Conservation (phyloP, 2,329 filamentous ascomycete genomes). For the Kalmusia sp. region DNA sequence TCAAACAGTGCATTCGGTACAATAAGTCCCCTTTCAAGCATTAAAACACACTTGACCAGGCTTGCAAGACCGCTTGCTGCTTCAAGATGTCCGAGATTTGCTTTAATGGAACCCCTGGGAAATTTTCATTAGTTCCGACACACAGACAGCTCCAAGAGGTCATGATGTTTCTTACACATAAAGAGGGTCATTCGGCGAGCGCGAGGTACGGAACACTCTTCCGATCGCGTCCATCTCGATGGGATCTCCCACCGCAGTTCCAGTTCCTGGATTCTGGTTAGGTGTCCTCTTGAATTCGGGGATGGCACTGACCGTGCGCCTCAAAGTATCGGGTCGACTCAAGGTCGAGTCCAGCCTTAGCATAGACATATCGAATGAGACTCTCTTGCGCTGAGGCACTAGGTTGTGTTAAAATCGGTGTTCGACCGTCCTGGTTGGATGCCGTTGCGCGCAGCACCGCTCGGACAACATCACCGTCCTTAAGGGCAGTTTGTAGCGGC, state of each 20-base stretch:
- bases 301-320: no score
- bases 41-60: constrained; percentile 45
- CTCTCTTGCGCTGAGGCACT: constrained; percentile 53
- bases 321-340: constrained; percentile 36
- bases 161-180: no score
- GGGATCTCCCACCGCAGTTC: constrained; percentile 59
- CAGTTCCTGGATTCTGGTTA: no score
- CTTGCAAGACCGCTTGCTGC: constrained; percentile 43
- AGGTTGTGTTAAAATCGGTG: constrained; percentile 23
- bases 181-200: background rate
- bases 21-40: constrained; percentile 43
- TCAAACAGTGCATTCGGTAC: constrained; percentile 25
- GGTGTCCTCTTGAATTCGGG: no score
- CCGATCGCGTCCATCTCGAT: constrained; percentile 23
- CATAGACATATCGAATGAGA: constrained; percentile 37
- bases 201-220: background rate
- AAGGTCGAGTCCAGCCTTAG: constrained; percentile 38
- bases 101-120: constrained; percentile 25
- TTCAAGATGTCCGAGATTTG: constrained; percentile 51
- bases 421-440: no score
- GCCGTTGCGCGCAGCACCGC: no score
- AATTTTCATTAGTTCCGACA: background rate
- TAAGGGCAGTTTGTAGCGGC: no score
- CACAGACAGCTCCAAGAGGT: background rate
- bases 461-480: no score